Base-by-base conservation (phyloP, 495 filamentous ascomycete species). In the Collariella sp. region DNA sequence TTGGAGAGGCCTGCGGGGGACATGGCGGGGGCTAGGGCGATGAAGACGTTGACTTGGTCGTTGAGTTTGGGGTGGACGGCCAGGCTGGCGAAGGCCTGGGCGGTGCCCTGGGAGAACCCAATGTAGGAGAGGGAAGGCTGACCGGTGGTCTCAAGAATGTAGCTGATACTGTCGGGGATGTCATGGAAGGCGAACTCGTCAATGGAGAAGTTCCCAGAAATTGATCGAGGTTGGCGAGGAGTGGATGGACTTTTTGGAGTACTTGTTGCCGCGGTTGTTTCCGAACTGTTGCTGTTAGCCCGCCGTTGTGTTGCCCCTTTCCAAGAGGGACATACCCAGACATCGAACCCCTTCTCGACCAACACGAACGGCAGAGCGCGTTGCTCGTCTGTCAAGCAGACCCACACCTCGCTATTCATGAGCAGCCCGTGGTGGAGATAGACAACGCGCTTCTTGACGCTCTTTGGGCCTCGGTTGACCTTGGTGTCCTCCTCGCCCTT, bases 321-420 rank as follows among this genome's bases (percentile, higher is more conserved):
- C 7, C 9, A 10, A 11, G 13, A 2, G 4, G 15, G 31, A 74
- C 80, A 59, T 67, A 88, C 85, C 93, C 93, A 98, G 57, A 97
- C 91, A 77, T 98, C 93, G 61, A 93, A 97, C 9, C 93, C 93
- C 63, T 78, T 80, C 64, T 97, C 91, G 0, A 95, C 91, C 40
- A 98, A 74, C 54, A 84, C 79, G 68, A 98, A 98, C 0, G 93
- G 89, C 12, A 98, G 74, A 56, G 82, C 88, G 50, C 89, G 78
- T 68, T 95, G 80, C 58, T 82, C 83, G 45, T 98, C 89, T 3
- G 91, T 91, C 62, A 89, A 71, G 65, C 88, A 94, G 18, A 96
- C 88, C 93, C 93, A 98, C 19, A 97, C 93, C 72, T 98, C 93
- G 68, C 90, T 96, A 68, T 95, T 96, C 93, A 98, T 98, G 53